phyloP scores from a whole-genome alignment of 768 basidiomycete species.

The Hemileccinum impolitum region DNA sequence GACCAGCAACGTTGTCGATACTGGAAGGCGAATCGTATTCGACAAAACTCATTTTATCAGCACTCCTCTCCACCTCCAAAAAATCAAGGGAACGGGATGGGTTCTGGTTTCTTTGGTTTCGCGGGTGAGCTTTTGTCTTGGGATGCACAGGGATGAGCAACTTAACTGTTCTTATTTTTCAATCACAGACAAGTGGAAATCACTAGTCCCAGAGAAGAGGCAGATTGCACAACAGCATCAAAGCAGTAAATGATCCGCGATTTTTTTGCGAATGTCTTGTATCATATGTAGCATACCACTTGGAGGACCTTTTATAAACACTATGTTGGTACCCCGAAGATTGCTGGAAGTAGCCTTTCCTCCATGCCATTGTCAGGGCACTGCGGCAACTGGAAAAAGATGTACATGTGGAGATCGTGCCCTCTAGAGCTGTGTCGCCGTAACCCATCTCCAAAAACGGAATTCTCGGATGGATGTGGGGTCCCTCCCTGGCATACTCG shows the following conservation, averaged over 20 bases:
- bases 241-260: slow-evolving; percentile 3
- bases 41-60: slow-evolving; percentile 30
- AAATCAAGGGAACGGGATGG: slow-evolving; percentile 10
- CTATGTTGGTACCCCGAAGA: too few relatives aligned
- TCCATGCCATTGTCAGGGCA: too few relatives aligned
- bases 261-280: too few relatives aligned
- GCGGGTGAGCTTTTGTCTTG: slow-evolving; percentile 14
- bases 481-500: too few relatives aligned
- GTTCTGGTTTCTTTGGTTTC: slow-evolving; percentile 20
- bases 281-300: too few relatives aligned
- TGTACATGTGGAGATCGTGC: too few relatives aligned
- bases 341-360: too few relatives aligned
- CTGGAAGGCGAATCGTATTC: slow-evolving; percentile 30
- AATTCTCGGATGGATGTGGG: too few relatives aligned
- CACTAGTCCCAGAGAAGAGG: slow-evolving; percentile 14
- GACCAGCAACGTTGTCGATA: slow-evolving; percentile 28
- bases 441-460: too few relatives aligned
- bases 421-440: too few relatives aligned
- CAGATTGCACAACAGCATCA: slow-evolving; percentile 14
- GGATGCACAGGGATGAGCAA: background rate
- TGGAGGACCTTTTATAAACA: too few relatives aligned
- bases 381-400: too few relatives aligned
- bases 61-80: slow-evolving; percentile 12
- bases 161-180: background rate
- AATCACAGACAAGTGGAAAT: slow-evolving; percentile 25